These are phyloP conservation scores for Scutellaria barbata DNA, from an alignment of 257 asterid species.

Conservation along the genomic window DNA sequence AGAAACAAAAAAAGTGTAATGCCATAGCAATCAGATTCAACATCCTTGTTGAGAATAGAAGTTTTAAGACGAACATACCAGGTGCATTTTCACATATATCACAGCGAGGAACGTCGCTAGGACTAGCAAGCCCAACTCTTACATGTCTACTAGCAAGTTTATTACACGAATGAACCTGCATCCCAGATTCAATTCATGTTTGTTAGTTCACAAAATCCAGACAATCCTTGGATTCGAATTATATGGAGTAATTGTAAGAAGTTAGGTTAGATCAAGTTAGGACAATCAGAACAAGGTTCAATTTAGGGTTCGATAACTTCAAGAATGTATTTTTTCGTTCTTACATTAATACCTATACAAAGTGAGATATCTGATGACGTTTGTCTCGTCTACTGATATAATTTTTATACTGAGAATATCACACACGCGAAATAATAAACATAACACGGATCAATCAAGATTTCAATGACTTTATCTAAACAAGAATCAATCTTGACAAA, in stretches of 20 bases:
- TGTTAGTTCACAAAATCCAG: neutral
- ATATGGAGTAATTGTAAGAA: too few species aligned
- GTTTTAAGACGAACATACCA: slow-evolving; percentile 27
- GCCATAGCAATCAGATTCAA: neutral
- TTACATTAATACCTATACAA: neutral
- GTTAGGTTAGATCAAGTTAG: too few species aligned
- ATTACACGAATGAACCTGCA: slow-evolving; percentile 53
- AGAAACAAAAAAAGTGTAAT: neutral
- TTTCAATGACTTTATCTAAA: neutral
- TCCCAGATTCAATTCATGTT: slow-evolving; percentile 3
- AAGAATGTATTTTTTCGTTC: neutral
- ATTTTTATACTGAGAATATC: neutral
- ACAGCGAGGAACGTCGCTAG: slow-evolving; percentile 47
- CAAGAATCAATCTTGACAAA: slow-evolving; percentile 18
- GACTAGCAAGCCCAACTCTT: slow-evolving; percentile 50
- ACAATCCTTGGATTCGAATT: too few species aligned
- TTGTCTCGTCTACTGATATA: neutral
- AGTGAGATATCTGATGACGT: neutral
- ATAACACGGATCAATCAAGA: neutral
- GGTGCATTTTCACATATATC: slow-evolving; percentile 54
- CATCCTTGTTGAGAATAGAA: neutral
- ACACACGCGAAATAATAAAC: neutral
- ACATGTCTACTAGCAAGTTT: slow-evolving; percentile 53
- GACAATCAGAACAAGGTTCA: too few species aligned
- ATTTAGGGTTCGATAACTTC: too few species aligned